Base-by-base conservation (phyloP, 228 moss, liverwort and hornwort species). In the Sphagnum fallax region DNA sequence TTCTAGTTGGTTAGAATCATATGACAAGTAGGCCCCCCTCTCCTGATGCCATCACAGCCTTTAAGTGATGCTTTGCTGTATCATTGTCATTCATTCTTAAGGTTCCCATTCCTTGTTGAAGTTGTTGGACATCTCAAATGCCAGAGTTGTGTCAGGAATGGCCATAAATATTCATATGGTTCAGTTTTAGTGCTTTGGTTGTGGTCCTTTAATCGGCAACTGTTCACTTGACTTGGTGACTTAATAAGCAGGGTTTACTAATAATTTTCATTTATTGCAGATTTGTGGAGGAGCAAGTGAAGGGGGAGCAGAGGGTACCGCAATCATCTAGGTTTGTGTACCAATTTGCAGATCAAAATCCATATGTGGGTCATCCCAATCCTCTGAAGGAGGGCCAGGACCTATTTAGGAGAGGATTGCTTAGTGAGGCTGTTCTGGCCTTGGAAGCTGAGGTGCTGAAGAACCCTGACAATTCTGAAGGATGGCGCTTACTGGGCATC, bases 341-440 rank as follows among this genome's bases (percentile, higher is more conserved):
- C 65, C 82, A 84, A 53, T 98, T 98, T 86, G 83, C 98, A 8
- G 98, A 98, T 78, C 92, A 83, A 52, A 98, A 98, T 81, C 98
- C 94, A 58, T 98, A 98, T 63, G 94, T 98, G 63, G 98, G 98
- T 65, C 98, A 98, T 79, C 88, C 92, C 51, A 90, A 90, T 48
- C 98, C 98, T 61, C 81, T 98, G 48, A 98, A 92, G 78, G 98
- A 98, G 84, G 98, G 98, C 12, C 94, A 98, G 75, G 94, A 94
- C 52, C 81, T 98, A 15, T 98, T 98, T 73, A 87, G 98, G 51
- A 85, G 83, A 76, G 98, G 98, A 59, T 75, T 98, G 69, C 83
- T 98, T 15, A 98, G 98, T 73, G 98, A 98, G 84, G 98, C 98
- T 60, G 98, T 98, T 67, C 71, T 98, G 71, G 98, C 98, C 60